Evolutionary conservation across 441 rosid species (phyloP), one percentile per base, ranked within the genome.

Genomic region (Arabidopsis lyrata): DNA sequence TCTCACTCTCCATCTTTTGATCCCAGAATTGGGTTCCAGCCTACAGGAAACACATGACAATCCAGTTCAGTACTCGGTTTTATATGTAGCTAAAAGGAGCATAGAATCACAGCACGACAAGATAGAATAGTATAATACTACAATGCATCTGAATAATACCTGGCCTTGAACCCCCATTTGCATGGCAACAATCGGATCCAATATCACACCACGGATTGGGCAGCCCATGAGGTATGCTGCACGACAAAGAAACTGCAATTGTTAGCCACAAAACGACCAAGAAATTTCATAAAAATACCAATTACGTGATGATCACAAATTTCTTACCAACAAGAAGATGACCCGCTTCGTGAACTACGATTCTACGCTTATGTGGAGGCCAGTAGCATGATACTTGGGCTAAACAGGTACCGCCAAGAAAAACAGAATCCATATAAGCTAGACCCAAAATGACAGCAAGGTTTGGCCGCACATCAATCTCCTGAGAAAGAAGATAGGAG

Each of bases 11-110:
- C 94, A 94, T 81, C 77, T 88, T 90, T 66, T 86, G 92, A 86
- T 94, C 97, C 99, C 99, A 88, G 81, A 94, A 94, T 68, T 90
- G 98, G 48, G 96, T 94, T 83, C 97, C 98, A 56, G 96, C 98
- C 98, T 93, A 83, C 53, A 77, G 29, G 42, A 52, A 55, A 27
- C 22, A 29, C 31, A 63, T 5, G 49, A 64, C 10, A 49, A 59
- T 22, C 42, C 34, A 57, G 35, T 27, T 75, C 2, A 8, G 50
- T 20, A 62, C 16, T 49, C 34, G 29, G 70, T 56, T 27, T 14
- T 18, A 31, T 36, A 9, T 39, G 57, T 39, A 70, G 61, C 45
- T 63, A 39, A 62, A 47, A 52, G 39, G 56, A 27, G 24, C 52
- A 49, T 49, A 29, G 29, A 63, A 70, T 63, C 54, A 39, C 22